These are phyloP conservation scores for Mucor mucedo DNA, from an alignment of 371 early-diverging fungal species.

Conservation along the genomic window DNA sequence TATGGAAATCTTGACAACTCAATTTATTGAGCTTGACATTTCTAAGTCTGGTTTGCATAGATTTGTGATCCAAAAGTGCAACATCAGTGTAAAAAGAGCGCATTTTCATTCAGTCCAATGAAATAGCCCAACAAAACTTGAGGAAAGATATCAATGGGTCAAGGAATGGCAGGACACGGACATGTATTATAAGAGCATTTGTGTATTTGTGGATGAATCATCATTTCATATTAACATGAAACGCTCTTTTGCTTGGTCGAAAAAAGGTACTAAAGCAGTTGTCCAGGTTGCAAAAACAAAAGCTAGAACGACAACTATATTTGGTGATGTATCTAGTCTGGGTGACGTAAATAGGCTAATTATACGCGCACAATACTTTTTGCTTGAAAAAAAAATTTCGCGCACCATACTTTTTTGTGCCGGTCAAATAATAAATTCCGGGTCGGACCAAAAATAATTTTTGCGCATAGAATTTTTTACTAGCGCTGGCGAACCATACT, in stretches of 20 bases:
- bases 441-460: too few species aligned
- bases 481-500: too few species aligned
- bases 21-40: constrained; percentile 30
- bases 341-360: constrained; percentile 18
- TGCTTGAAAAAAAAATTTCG: too few species aligned
- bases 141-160: constrained; percentile 26
- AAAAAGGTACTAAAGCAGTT: constrained; percentile 9
- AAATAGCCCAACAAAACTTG: constrained; percentile 29
- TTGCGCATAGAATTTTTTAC: too few species aligned
- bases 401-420: too few species aligned
- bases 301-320: constrained; percentile 15
- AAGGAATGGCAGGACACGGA: constrained; percentile 18
- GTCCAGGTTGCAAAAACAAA: constrained; percentile 17
- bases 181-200: constrained; percentile 28
- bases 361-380: too few species aligned
- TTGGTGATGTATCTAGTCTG: constrained; percentile 13
- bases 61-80: constrained; percentile 32
- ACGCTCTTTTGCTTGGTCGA: constrained; percentile 14
- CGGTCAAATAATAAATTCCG: too few species aligned
- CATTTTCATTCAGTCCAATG: constrained; percentile 26
- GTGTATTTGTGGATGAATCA: constrained; percentile 24
- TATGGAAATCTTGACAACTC: constrained; percentile 22
- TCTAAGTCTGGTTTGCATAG: constrained; percentile 21
- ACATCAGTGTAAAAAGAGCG: constrained; percentile 27
- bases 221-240: constrained; percentile 24